phyloP scores from a whole-genome alignment of 169 alveolate species.

The Plasmodium billcollinsi region DNA sequence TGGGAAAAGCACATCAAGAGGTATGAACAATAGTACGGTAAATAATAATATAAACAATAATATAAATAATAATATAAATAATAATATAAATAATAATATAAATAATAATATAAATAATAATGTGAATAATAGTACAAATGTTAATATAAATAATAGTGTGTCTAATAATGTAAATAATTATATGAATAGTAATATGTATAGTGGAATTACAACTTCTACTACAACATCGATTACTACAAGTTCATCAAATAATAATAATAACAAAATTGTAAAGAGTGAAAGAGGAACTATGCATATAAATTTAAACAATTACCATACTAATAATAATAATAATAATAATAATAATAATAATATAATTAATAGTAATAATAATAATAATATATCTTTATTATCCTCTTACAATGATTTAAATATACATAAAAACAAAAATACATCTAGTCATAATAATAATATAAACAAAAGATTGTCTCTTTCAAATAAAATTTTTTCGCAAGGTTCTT shows the following conservation, averaged over 20 bases:
- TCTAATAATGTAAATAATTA: not conserved
- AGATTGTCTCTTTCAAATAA: constrained; percentile 35
- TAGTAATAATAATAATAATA: constrained; percentile 1
- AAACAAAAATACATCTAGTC: constrained; percentile 1
- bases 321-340: not conserved
- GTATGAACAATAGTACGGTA: not conserved
- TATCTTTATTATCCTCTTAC: not conserved
- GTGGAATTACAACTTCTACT: constrained; percentile 2
- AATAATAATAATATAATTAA: not conserved
- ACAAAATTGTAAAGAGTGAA: not conserved
- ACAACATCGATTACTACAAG: not conserved
- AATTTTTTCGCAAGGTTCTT: constrained; percentile 19
- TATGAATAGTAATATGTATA: not conserved
- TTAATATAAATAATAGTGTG: not conserved
- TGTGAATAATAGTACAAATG: too few species aligned
- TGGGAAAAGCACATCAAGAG: not conserved
- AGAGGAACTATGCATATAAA: not conserved
- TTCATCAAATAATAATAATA: not conserved
- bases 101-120: too few species aligned
- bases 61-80: too few species aligned
- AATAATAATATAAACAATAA: too few species aligned
- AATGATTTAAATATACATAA: not conserved
- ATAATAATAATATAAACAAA: not conserved
- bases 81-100: too few species aligned
- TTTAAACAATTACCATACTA: not conserved